Evolutionary conservation across 1,284 basidiomycete species (phyloP).

Genomic region (Cutaneotrichosporon cyanovorans): DNA sequence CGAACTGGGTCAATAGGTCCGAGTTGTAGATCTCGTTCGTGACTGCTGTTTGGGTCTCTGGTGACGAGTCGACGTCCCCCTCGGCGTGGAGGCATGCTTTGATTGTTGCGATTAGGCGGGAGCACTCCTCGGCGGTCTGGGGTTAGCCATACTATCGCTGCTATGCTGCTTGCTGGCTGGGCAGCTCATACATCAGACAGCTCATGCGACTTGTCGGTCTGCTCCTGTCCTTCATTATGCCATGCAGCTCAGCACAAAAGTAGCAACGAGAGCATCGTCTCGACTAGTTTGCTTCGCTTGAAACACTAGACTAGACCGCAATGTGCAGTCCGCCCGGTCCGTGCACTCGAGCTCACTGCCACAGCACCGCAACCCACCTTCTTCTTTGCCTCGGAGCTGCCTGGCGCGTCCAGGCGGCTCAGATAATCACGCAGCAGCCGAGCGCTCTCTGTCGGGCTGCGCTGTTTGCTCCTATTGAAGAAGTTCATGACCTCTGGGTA

Average conservation of each 20-base stretch:
- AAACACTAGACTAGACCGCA: too few relatives aligned
- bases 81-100: slow-evolving; percentile 35
- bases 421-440: slow-evolving; percentile 70
- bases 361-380: slow-evolving; percentile 54
- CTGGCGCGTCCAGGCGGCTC: slow-evolving; percentile 59
- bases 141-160: neutral
- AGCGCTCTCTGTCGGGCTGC: slow-evolving; percentile 77
- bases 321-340: too few relatives aligned
- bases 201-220: too few relatives aligned
- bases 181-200: too few relatives aligned
- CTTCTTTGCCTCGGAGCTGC: slow-evolving; percentile 63
- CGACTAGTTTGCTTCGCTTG: too few relatives aligned
- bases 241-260: too few relatives aligned
- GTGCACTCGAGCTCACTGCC: too few relatives aligned
- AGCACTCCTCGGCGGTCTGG: slow-evolving; percentile 26
- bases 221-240: too few relatives aligned
- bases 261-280: too few relatives aligned
- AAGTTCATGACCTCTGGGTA: too few relatives aligned
- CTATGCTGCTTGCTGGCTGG: too few relatives aligned
- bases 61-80: slow-evolving; percentile 47
- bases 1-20: slow-evolving; percentile 74
- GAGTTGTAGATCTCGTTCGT: slow-evolving; percentile 92
- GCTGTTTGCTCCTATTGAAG: slow-evolving; percentile 74
- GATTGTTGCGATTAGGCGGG: slow-evolving; percentile 25
- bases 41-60: slow-evolving; percentile 82